Base-by-base conservation (phyloP, 2,329 filamentous ascomycete species). In the Cladosporium cucumerinum region DNA sequence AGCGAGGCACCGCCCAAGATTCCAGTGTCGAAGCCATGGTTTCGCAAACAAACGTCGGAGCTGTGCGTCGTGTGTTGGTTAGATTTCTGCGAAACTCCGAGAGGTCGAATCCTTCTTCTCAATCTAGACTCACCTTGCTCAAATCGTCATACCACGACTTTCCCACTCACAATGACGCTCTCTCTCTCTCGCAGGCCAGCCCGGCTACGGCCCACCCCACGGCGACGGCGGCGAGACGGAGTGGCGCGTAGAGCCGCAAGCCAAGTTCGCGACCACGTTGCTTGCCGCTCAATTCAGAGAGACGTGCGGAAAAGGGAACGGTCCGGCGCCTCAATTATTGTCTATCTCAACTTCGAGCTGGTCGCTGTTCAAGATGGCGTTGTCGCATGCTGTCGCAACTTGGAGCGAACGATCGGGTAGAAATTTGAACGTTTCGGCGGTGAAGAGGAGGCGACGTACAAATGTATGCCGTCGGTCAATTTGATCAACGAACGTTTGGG, bases 1-100 rank as follows among this genome's bases (percentile, higher is more conserved):
- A 86, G 74, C 93, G 91, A 57, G 89, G 82, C 48, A 88, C 72
- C 30, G 87, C 87, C 87, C 87, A 89, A 14, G 69, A 61, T 26
- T 73, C 67, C 26, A 77, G 63, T 28, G 72, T 63, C 34, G 62
- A 55, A 5, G 72, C 67, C 67, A 74, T 74, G 46, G 12, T 59
- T 58, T 58, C 36, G 34, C 30, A 23, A 32, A n/a, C 51, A 32
- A 46, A 46, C 39, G 39, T 46, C 39, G n/a, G 39, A 46, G 39
- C 39, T 46, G n/a, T 46, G 39, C 39, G 39, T 46, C 39, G 39
- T 46, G n/a, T 21, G 21, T 46, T 46, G 39, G 39, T 46, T 11
- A 46, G 39, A 46, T 21, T 8, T 21, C 39, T 46, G 39, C n/a
- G 39, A 21, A 46, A 46, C n/a, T 21, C 12, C 39, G 23, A 46